Base-by-base conservation (phyloP, 345 rosid species). In the Pseudoturritis turrita region DNA sequence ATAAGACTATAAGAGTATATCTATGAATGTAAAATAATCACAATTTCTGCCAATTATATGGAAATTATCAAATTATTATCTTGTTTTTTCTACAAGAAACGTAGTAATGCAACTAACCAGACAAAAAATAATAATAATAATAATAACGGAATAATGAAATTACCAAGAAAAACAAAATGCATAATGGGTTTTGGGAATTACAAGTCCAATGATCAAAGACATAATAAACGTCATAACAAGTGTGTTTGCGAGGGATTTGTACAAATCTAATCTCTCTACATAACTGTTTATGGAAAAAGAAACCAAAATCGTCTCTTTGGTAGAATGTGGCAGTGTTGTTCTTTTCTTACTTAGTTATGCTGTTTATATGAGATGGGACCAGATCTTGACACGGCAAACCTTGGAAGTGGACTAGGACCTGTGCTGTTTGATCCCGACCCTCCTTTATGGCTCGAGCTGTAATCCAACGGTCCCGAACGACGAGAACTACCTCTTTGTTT, bases 351-450 rank as follows among this genome's bases (percentile, higher is more conserved):
- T 75, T 68, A 78, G 31, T 78, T 70, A 70, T 31, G 77, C 81
- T 88, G 91, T 81, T 96, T 92, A 58, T 92, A 90, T 14, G 89
- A 81, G 60, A 96, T 81, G 15, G 99, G 99, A 47, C 99, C 97
- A 9, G 98, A 96, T 69, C 99, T 89, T 33, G 99, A 96, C 35
- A 86, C 96, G 1, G 98, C 96, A 81, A 92, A 96, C 81, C 96
- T 82, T 9, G 96, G 98, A 68, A 95, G 73, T 0, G 97, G 94
- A 63, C 96, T 88, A 50, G 91, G 98, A 77, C 97, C 97, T 25
- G 79, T 84, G 82, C 90, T 82, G 39, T 81, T 90, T 6, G 97
- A 88, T 57, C 87, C 78, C 4, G 98, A 89, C n/a, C 89, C 96
- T 78, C 66, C 71, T 45, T 87, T 96, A 14, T 92, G 86, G 88